Percentiles rank a stretch among this genome's conserved stretches.
phyloP scores from a whole-genome alignment of 192 early-diverging fungal species.

The Linnemannia exigua region DNA sequence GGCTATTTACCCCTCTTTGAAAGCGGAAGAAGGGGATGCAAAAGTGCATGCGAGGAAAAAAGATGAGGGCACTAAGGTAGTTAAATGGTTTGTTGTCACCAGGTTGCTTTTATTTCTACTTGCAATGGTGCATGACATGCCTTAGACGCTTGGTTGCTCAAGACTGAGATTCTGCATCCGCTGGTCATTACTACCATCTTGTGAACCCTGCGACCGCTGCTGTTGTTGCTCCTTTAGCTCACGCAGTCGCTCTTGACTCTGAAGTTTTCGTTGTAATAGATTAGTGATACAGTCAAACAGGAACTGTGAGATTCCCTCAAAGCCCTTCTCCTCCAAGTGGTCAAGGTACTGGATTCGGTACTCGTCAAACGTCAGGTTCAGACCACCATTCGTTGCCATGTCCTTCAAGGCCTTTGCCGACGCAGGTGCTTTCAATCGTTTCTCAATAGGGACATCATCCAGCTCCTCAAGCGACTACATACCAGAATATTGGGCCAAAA shows the following conservation, averaged over 20 bases:
- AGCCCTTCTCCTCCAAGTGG: slow-evolving; percentile 49
- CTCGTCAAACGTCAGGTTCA: slow-evolving; percentile 49
- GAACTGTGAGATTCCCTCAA: slow-evolving; percentile 53
- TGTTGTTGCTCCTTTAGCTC: slow-evolving; percentile 8
- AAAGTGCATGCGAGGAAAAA: neutral
- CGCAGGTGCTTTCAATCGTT: slow-evolving; percentile 26
- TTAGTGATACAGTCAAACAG: slow-evolving; percentile 47
- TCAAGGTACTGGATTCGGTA: slow-evolving; percentile 59
- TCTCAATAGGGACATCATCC: slow-evolving; percentile 27
- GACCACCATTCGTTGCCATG: slow-evolving; percentile 34
- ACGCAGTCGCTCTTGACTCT: slow-evolving; percentile 29
- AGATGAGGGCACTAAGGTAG: too few relatives aligned
- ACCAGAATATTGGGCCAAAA: neutral
- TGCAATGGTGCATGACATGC: neutral
- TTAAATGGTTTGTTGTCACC: too few relatives aligned
- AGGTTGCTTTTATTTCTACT: neutral
- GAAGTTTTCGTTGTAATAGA: slow-evolving; percentile 30
- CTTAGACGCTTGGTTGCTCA: neutral
- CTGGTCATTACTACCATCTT: neutral
- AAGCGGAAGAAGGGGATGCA: neutral
- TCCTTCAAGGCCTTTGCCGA: slow-evolving; percentile 27
- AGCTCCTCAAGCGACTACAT: slow-evolving; percentile 17
- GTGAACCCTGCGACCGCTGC: neutral
- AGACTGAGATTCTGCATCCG: neutral
- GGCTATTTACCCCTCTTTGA: too few relatives aligned